A percentile compares a stretch with the other conserved stretches of the same genome.
Conservation (phyloP, 352 stramenopile genomes). For the Globisporangium parvum region DNA sequence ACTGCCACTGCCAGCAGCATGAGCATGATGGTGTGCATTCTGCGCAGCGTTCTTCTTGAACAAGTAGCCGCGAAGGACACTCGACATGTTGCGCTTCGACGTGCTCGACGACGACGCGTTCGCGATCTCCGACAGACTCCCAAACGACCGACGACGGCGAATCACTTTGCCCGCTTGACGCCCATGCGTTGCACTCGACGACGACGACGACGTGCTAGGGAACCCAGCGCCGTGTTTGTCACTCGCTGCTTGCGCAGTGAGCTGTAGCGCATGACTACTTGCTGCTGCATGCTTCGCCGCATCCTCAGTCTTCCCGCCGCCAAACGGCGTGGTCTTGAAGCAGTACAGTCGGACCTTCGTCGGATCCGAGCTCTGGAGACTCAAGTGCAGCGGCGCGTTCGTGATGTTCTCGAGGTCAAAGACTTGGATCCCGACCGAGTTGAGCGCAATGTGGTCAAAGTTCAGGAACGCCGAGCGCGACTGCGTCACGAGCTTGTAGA, state of each 20-base stretch:
- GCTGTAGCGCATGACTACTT: not conserved
- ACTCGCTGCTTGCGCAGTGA: slow-evolving; percentile 8
- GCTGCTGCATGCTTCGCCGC: too few species aligned
- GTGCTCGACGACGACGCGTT: slow-evolving; percentile 19
- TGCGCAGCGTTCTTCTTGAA: slow-evolving; percentile 33
- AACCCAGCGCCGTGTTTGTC: not conserved
- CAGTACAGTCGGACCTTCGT: slow-evolving; percentile 70
- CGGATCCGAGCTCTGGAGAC: slow-evolving; percentile 68
- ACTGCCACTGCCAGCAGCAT: too few species aligned
- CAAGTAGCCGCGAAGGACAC: slow-evolving; percentile 46
- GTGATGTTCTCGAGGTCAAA: slow-evolving; percentile 89
- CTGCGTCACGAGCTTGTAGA: slow-evolving; percentile 86
- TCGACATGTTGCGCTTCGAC: slow-evolving; percentile 35
- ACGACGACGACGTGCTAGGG: not conserved
- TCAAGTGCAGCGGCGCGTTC: slow-evolving; percentile 71
- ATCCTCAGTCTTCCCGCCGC: not conserved
- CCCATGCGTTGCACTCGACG: slow-evolving; percentile 2
- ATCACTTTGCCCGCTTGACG: slow-evolving; percentile 33
- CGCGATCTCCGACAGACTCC: slow-evolving; percentile 54
- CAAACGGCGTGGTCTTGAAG: slow-evolving; percentile 40
- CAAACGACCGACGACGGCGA: slow-evolving; percentile 62
- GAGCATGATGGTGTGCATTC: not conserved
- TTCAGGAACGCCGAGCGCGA: slow-evolving; percentile 84
- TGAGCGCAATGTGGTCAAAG: slow-evolving; percentile 83
- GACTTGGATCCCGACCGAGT: slow-evolving; percentile 80